Evolutionary conservation across 768 basidiomycete species (phyloP).

Genomic region (Mycena maculata): DNA sequence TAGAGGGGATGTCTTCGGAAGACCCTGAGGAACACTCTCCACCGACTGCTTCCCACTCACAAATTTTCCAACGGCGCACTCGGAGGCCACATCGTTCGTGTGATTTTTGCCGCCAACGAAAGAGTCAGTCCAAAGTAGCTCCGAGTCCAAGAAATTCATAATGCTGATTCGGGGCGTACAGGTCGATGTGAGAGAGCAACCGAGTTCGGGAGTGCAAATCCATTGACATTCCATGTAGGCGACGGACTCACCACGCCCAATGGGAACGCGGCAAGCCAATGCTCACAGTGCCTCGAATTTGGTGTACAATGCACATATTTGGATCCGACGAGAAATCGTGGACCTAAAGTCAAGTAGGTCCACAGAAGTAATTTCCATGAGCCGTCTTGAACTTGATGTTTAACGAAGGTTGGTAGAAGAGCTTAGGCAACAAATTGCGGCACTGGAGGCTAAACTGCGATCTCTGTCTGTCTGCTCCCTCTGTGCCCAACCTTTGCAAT

Average conservation of each 20-base stretch:
- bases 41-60: too few relatives aligned
- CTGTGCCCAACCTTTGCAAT: conserved; percentile 23
- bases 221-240: conserved; percentile 7
- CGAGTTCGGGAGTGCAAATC: background rate
- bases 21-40: too few relatives aligned
- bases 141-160: background rate
- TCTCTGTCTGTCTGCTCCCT: conserved; percentile 25
- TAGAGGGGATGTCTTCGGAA: conserved; percentile 1
- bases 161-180: background rate
- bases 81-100: conserved; percentile 6
- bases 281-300: conserved; percentile 24
- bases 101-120: conserved; percentile 13
- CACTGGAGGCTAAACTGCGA: conserved; percentile 52
- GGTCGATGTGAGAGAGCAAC: conserved; percentile 23
- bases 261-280: too few relatives aligned
- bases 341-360: conserved; percentile 25
- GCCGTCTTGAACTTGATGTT: too few relatives aligned
- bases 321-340: conserved; percentile 17
- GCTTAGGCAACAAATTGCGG: conserved; percentile 61
- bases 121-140: conserved; percentile 3
- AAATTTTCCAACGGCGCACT: too few relatives aligned
- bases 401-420: conserved; percentile 51
- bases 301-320: conserved; percentile 23
- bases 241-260: conserved; percentile 16
- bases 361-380: too few relatives aligned